A percentile compares a stretch with the other conserved stretches of the same genome.
Conservation (phyloP, 1,284 basidiomycete species). For the Thecaphora thlaspeos region DNA sequence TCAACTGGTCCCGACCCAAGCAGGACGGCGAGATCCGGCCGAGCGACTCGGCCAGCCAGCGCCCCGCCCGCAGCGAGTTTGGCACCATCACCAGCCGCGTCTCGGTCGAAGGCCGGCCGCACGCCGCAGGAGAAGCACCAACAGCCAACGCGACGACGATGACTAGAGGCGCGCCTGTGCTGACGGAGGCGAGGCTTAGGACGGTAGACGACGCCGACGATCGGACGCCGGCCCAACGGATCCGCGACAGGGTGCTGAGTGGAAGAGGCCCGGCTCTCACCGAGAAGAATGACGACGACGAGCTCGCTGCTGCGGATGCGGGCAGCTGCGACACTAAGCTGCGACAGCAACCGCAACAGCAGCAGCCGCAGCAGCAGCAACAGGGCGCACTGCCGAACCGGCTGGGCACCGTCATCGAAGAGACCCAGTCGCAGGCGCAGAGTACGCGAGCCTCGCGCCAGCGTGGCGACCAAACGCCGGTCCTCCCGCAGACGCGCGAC, state of each 20-base stretch:
- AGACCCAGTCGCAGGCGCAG: conserved; percentile 42
- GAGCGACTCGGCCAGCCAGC: conserved; percentile 44
- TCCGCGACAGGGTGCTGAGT: conserved; percentile 1
- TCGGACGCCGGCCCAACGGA: neutral
- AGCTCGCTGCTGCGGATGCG: too few relatives aligned
- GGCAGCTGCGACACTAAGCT: too few relatives aligned
- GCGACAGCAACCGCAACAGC: too few relatives aligned
- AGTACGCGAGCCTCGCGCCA: conserved; percentile 8
- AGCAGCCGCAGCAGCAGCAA: too few relatives aligned
- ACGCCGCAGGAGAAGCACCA: conserved; percentile 10
- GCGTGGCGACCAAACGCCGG: too few relatives aligned
- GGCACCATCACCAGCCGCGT: conserved; percentile 32
- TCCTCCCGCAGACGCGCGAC: neutral
- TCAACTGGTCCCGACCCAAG: conserved; percentile 30
- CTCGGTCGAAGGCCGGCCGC: conserved; percentile 5
- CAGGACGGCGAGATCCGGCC: conserved; percentile 34
- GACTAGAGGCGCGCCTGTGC: neutral
- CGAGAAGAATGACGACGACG: too few relatives aligned
- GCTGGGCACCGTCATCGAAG: conserved; percentile 43
- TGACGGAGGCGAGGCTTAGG: neutral
- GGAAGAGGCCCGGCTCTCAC: too few relatives aligned
- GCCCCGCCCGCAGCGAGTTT: conserved; percentile 37
- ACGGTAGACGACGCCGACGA: neutral
- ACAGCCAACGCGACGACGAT: conserved; percentile 8
- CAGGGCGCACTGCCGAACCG: conserved; percentile 1